Evolutionary conservation across 108 stramenopile species (phyloP).

Genomic region (Chaetoceros tenuissimus): DNA sequence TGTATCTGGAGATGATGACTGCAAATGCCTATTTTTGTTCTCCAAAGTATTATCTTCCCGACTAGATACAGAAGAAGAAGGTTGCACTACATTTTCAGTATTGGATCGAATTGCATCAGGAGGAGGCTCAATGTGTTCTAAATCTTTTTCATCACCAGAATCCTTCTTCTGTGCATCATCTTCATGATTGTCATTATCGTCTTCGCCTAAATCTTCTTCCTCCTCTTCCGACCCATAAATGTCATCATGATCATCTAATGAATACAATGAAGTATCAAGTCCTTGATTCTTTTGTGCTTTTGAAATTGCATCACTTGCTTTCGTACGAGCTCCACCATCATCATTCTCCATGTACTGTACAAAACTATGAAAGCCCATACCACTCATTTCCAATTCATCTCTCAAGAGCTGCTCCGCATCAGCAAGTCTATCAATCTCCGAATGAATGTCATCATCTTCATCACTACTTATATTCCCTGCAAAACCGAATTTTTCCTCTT

Average conservation of each 20-base stretch:
- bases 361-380: constrained; percentile 8
- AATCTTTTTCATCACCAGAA: background rate
- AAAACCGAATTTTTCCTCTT: constrained; percentile 2
- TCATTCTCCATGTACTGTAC: background rate
- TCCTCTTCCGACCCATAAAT: background rate
- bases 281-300: background rate
- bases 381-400: constrained; percentile 11
- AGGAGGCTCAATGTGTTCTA: background rate
- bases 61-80: background rate
- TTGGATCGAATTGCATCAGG: background rate
- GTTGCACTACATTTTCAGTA: background rate
- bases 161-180: background rate
- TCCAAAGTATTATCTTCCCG: background rate
- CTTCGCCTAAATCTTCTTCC: background rate
- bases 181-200: background rate
- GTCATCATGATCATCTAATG: background rate
- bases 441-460: constrained; percentile 35
- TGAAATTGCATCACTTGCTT: background rate
- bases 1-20: background rate
- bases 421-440: constrained; percentile 13
- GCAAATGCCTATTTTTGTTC: constrained; percentile 1
- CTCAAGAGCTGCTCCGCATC: constrained; percentile 9
- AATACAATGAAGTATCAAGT: background rate
- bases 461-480: background rate
- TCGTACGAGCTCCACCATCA: background rate